phyloP scores from a whole-genome alignment of 2,329 filamentous ascomycete species.

The Magnaporthiopsis incrustans region DNA sequence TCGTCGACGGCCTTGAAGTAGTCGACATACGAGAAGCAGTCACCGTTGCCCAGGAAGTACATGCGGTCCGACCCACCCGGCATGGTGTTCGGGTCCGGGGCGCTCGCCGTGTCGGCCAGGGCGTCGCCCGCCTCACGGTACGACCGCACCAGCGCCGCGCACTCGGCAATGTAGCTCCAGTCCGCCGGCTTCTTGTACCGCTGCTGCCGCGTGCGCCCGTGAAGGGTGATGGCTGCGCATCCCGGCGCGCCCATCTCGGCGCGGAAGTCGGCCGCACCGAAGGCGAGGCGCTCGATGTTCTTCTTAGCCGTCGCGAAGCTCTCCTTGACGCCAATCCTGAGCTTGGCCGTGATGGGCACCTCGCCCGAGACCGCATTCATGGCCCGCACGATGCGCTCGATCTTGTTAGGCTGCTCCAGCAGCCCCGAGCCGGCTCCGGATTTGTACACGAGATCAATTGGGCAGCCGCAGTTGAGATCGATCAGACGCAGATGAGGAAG shows the following conservation, averaged over 20 bases:
- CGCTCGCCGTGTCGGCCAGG: constrained; percentile 66
- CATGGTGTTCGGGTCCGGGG: constrained; percentile 67
- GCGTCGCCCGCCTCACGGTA: constrained; percentile 63
- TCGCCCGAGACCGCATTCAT: constrained; percentile 93
- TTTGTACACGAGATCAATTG: constrained; percentile 88
- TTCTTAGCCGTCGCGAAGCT: constrained; percentile 71
- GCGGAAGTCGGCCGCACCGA: constrained; percentile 67
- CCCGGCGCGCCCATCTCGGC: constrained; percentile 68
- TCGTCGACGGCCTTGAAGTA: constrained; percentile 73
- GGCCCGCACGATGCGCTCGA: constrained; percentile 89
- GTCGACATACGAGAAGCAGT: constrained; percentile 88
- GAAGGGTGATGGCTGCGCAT: constrained; percentile 89
- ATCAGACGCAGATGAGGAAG: constrained; percentile 82
- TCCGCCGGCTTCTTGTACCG: constrained; percentile 89
- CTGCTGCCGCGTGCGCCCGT: constrained; percentile 89
- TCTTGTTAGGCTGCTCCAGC: constrained; percentile 77
- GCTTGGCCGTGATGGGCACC: constrained; percentile 89
- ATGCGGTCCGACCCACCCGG: constrained; percentile 54
- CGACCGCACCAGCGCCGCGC: constrained; percentile 72
- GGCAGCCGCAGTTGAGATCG: constrained; percentile 94
- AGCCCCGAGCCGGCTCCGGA: constrained; percentile 84
- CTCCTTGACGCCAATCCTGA: constrained; percentile 83
- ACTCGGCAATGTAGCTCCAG: constrained; percentile 91
- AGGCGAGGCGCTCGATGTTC: constrained; percentile 72
- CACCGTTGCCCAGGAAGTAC: constrained; percentile 93